Percentiles rank a stretch among this genome's conserved stretches.
phyloP scores from a whole-genome alignment of 179 eudicot genomes.

The Beta macrorhiza region DNA sequence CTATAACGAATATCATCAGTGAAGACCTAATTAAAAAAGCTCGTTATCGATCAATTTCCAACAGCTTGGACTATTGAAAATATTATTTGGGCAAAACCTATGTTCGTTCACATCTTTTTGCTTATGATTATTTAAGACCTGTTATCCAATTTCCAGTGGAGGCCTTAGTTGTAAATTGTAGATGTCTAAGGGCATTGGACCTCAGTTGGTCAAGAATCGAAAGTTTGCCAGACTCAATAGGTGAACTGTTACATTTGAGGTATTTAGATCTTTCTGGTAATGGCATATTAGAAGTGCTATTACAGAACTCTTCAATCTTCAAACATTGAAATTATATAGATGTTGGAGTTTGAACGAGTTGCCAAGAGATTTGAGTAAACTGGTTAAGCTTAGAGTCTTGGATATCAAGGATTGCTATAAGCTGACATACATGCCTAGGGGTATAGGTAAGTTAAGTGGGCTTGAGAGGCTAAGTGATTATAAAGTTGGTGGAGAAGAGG shows the following conservation, averaged over 20 bases:
- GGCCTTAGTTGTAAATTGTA: not conserved
- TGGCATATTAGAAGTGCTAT: not conserved
- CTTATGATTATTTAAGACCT: too few species aligned
- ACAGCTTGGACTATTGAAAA: not conserved
- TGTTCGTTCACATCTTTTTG: not conserved
- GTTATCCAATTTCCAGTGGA: not conserved
- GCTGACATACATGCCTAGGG: slow-evolving; percentile 12
- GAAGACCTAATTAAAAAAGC: not conserved
- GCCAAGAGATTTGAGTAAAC: slow-evolving; percentile 2
- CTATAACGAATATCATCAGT: not conserved
- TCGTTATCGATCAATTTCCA: not conserved
- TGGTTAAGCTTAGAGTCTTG: slow-evolving; percentile 15
- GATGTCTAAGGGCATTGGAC: not conserved
- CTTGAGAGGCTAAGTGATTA: slow-evolving; percentile 1
- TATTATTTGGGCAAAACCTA: not conserved
- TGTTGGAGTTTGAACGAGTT: not conserved
- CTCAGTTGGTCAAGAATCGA: not conserved
- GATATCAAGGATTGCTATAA: not conserved
- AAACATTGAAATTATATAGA: too few species aligned
- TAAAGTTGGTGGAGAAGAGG: not conserved
- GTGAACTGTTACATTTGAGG: not conserved
- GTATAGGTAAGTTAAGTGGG: slow-evolving; percentile 13
- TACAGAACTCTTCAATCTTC: not conserved
- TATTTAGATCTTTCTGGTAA: not conserved
- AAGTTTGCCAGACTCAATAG: not conserved